These are phyloP conservation scores for Eucalyptus tenuipes DNA, from an alignment of 345 rosid species.

Conservation along the genomic window DNA sequence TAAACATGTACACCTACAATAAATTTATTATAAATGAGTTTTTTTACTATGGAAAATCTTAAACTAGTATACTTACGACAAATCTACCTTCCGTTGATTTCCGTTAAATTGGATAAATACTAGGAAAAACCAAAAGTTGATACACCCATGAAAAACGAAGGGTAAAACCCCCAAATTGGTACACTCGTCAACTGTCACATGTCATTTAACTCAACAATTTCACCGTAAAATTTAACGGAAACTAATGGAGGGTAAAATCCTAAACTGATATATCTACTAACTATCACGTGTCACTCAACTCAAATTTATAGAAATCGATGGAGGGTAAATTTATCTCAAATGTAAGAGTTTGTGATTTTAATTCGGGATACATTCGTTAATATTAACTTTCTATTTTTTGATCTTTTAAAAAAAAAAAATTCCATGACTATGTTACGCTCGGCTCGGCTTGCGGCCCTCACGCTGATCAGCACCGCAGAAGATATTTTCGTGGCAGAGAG, in stretches of 20 bases:
- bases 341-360: no score
- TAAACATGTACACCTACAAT: fast-evolving
- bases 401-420: no score
- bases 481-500: background rate
- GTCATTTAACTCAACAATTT: no score
- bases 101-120: no score
- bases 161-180: fast-evolving
- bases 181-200: fast-evolving
- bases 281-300: fast-evolving
- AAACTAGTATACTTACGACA: no score
- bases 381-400: no score
- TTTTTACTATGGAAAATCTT: no score
- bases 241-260: fast-evolving
- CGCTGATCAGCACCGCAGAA: background rate
- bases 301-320: no score
- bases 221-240: fast-evolving
- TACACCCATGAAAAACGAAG: fast-evolving
- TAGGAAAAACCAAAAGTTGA: no score
- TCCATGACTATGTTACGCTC: background rate
- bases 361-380: no score
- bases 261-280: no score
- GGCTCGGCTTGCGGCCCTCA: background rate
- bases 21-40: no score
- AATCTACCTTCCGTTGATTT: fast-evolving
- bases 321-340: background rate